Percentiles rank a stretch among this genome's conserved stretches.
Conservation (phyloP, 805 yeast species). For the Hanseniaspora pseudoguilliermondii region DNA sequence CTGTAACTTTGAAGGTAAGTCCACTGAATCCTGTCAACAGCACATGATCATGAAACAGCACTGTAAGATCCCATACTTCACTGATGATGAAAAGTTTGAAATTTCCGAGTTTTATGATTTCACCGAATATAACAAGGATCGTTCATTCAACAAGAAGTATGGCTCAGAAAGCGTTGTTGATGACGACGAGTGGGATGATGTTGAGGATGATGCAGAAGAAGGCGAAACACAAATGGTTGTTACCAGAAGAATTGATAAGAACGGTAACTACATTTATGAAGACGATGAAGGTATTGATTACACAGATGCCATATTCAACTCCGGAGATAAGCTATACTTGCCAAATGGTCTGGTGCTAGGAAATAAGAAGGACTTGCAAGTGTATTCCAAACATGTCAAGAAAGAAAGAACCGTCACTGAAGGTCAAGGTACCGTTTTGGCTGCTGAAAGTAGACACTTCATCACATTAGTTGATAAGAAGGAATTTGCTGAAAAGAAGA, state of each 20-base stretch:
- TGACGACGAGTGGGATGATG: constrained; percentile 30
- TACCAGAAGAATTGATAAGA: constrained; percentile 11
- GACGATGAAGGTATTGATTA: constrained; percentile 14
- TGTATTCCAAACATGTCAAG: constrained; percentile 66
- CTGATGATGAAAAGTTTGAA: constrained; percentile 72
- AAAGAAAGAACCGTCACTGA: constrained; percentile 50
- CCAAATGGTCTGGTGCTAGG: constrained; percentile 80
- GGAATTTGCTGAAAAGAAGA: constrained; percentile 38
- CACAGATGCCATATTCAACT: constrained; percentile 34
- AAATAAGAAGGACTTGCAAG: constrained; percentile 59
- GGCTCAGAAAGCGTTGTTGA: constrained; percentile 23
- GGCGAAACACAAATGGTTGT: constrained; percentile 3
- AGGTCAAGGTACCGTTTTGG: constrained; percentile 74
- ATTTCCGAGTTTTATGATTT: constrained; percentile 87
- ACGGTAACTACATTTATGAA: constrained; percentile 9
- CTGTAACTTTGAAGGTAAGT: constrained; percentile 75
- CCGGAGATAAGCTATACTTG: constrained; percentile 61
- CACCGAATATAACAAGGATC: constrained; percentile 25
- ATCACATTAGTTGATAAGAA: constrained; percentile 32
- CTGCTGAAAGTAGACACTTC: constrained; percentile 60
- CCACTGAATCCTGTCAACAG: constrained; percentile 74
- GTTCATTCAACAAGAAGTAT: constrained; percentile 26
- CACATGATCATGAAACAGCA: constrained; percentile 85
- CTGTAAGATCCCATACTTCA: constrained; percentile 79
- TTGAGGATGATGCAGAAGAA: constrained; percentile 25